Percentiles rank a stretch among this genome's conserved stretches.
phyloP scores from a whole-genome alignment of 805 yeast species.

The Spathaspora arborariae region DNA sequence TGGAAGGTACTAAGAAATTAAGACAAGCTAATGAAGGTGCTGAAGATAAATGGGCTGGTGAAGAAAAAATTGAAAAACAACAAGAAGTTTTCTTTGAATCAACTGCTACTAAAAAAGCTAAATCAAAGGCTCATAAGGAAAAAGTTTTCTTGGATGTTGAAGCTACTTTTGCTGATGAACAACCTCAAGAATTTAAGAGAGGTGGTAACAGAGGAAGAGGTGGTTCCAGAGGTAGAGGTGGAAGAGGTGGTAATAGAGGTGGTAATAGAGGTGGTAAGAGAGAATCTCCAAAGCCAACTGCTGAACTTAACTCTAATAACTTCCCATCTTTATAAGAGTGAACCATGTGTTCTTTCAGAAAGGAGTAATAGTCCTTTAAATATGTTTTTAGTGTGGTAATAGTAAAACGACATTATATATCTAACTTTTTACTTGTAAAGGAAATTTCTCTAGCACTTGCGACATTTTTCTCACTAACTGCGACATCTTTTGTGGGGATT shows the following conservation, averaged over 20 bases:
- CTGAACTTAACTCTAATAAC: constrained; percentile 54
- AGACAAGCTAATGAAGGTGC: constrained; percentile 59
- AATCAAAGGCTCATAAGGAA: constrained; percentile 75
- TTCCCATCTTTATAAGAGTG: constrained; percentile 59
- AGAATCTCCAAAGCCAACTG: constrained; percentile 12
- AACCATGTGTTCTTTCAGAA: too few relatives aligned
- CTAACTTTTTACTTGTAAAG: too few relatives aligned
- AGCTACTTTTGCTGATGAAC: constrained; percentile 64
- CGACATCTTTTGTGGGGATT: too few relatives aligned
- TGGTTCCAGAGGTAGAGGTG: constrained; percentile 24
- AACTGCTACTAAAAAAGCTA: constrained; percentile 62
- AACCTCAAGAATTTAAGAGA: constrained; percentile 34
- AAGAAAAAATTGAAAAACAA: constrained; percentile 62
- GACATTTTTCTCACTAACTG: too few relatives aligned
- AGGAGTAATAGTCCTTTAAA: not conserved
- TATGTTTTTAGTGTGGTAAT: not conserved
- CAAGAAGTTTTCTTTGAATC: constrained; percentile 57
- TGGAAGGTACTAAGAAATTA: constrained; percentile 30
- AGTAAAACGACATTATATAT: not conserved
- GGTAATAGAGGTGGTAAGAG: constrained; percentile 48
- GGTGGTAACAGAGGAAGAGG: constrained; percentile 29
- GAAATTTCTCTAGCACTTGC: too few relatives aligned
- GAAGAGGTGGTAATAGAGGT: constrained; percentile 33
- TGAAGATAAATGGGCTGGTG: constrained; percentile 46
- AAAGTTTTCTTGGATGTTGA: constrained; percentile 74